Evolutionary conservation across 176 grass and related monocot genomes (phyloP).

Genomic region (Coix lacrymajobi): DNA sequence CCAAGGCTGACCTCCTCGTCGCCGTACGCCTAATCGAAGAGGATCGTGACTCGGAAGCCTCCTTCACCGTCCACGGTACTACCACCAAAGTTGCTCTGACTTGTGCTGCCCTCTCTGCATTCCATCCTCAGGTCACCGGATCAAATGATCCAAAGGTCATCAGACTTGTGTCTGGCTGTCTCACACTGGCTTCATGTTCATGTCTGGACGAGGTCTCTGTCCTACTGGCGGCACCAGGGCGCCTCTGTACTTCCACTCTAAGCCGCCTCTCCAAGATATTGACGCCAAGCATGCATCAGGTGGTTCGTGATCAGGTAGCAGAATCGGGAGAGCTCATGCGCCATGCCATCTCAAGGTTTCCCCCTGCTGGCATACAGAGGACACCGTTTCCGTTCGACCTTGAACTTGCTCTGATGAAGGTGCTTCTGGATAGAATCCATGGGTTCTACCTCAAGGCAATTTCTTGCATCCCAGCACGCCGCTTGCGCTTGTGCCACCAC

Average conservation of each 20-base stretch:
- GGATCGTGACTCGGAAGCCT: background rate
- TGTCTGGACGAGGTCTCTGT: background rate
- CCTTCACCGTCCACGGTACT: background rate
- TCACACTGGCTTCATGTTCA: background rate
- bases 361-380: background rate
- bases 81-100: background rate
- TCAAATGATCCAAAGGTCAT: background rate
- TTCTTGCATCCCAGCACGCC: background rate
- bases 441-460: background rate
- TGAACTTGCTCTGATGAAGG: background rate
- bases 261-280: background rate
- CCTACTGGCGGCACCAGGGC: background rate
- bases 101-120: background rate
- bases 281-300: background rate
- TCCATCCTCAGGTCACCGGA: background rate
- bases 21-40: background rate
- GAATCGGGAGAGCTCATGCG: background rate
- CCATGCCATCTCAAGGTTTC: background rate
- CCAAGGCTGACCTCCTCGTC: background rate
- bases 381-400: background rate
- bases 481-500: background rate
- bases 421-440: background rate
- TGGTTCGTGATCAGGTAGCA: background rate
- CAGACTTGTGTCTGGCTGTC: background rate
- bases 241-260: background rate